Base-by-base conservation (phyloP, 805 yeast species). In the Metschnikowia proteae region DNA sequence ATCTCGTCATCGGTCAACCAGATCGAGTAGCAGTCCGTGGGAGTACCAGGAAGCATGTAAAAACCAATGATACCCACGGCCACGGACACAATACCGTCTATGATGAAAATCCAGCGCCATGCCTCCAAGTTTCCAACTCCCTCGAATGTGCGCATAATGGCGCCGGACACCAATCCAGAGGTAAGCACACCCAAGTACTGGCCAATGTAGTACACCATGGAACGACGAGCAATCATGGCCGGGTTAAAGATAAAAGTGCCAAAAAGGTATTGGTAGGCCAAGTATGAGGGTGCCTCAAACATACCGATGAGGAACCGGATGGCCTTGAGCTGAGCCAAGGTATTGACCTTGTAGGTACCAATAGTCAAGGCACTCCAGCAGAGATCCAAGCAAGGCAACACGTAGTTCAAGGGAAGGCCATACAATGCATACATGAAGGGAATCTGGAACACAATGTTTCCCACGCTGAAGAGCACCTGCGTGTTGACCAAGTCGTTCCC, bases 181-280 rank as follows among this genome's bases (percentile, higher is more conserved):
- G 68, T 61, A 43, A 65, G 54, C 9, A 63, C 53, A 3, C 68
- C 69, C 26, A 65, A 54, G 46, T 60, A 64, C 48, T 65, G 68
- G 3, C 68, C 69, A 17, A 53, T 48, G 36, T 54, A 54, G 52
- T 64, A 65, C 42, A 61, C 63, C 47, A 64, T 52, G 36, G 63
- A 64, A 37, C 65, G 54, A 33, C 63, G 52, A 3, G 61, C 55
- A 27, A 63, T 58, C 57, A 62, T 65, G 35, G 54, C 55, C 6
- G 57, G 57, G 47, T 56, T 63, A 51, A 59, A 63, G 30, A 52
- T 52, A 49, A 58, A 62, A 13, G 60, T 55, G n/a, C 63, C 61
- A 11, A 61, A 57, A 37, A 58, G 51, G 51, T 52, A 63, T 44
- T 64, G 68, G 50, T 60, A 57, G 3, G 63, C 57, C 31, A 63